phyloP scores from a whole-genome alignment of 2,329 filamentous ascomycete genomes.

The Nemania sp. region DNA sequence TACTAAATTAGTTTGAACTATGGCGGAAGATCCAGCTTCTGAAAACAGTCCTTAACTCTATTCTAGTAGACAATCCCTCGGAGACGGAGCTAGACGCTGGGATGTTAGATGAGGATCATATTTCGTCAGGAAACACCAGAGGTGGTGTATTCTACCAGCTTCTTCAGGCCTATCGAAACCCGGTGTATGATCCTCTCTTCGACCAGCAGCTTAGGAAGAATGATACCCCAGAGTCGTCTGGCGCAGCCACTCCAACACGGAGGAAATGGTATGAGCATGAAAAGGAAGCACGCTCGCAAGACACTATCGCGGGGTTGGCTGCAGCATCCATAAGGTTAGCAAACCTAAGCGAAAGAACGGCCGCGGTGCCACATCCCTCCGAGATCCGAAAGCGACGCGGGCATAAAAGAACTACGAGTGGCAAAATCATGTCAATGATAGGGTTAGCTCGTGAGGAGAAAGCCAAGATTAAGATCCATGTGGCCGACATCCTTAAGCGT shows the following conservation, averaged over 20 bases:
- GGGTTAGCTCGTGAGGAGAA: constrained; percentile 55
- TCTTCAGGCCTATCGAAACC: constrained; percentile 43
- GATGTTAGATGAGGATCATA: constrained; percentile 25
- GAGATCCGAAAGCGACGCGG: constrained; percentile 44
- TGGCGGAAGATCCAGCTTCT: background rate
- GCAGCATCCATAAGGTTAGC: constrained; percentile 45
- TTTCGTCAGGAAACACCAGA: constrained; percentile 31
- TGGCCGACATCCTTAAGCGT: constrained; percentile 77
- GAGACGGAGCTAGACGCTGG: constrained; percentile 1
- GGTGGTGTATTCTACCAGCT: constrained; percentile 46
- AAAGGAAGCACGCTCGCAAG: constrained; percentile 53
- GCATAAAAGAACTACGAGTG: constrained; percentile 52
- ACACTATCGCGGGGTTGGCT: constrained; percentile 57
- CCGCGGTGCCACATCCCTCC: constrained; percentile 35
- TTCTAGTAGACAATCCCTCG: constrained; percentile 20
- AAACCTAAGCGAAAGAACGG: constrained; percentile 40
- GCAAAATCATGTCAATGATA: constrained; percentile 50
- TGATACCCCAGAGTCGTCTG: constrained; percentile 51
- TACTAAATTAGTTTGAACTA: background rate
- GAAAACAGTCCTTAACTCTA: background rate
- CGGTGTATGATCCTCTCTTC: constrained; percentile 34
- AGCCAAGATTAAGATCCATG: constrained; percentile 58
- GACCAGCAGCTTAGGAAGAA: constrained; percentile 28
- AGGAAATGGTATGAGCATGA: constrained; percentile 58
- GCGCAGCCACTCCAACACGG: constrained; percentile 54